Conservation (phyloP, 345 rosid species). For the Rubroshorea leprosula region DNA sequence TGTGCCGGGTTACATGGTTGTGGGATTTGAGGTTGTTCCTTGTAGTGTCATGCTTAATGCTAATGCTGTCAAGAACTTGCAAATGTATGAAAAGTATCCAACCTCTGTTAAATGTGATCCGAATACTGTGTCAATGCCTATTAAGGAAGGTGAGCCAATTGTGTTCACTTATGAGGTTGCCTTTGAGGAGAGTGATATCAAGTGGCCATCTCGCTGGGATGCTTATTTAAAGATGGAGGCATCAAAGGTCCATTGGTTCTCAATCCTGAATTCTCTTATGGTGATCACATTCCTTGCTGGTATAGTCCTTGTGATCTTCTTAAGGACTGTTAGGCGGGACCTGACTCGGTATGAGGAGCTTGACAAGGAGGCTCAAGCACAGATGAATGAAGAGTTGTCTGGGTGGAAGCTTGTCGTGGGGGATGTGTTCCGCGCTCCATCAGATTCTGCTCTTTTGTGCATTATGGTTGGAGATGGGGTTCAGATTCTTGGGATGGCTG, state of each 20-base stretch:
- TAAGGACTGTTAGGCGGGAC: constrained; percentile 72
- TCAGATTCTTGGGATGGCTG: constrained; percentile 59
- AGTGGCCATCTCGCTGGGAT: constrained; percentile 87
- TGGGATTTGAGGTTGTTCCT: constrained; percentile 66
- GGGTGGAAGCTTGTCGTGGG: constrained; percentile 67
- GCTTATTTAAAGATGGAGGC: constrained; percentile 66
- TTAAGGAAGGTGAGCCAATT: constrained; percentile 55
- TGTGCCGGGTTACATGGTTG: constrained; percentile 50
- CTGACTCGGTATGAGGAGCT: constrained; percentile 74
- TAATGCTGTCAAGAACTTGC: too few relatives aligned
- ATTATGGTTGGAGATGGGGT: constrained; percentile 61
- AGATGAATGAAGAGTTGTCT: constrained; percentile 69
- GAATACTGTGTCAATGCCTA: constrained; percentile 45
- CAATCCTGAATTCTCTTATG: constrained; percentile 60
- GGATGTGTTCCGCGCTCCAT: constrained; percentile 54
- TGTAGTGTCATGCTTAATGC: too few relatives aligned
- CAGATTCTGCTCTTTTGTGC: constrained; percentile 41
- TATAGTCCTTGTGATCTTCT: constrained; percentile 66
- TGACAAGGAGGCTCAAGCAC: constrained; percentile 74
- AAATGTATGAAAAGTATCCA: too few relatives aligned
- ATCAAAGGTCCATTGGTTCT: constrained; percentile 77
- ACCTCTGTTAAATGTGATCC: constrained; percentile 56
- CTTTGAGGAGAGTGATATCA: constrained; percentile 60
- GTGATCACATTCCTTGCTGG: constrained; percentile 79
- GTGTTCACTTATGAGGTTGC: constrained; percentile 63